Percentiles rank a stretch among this genome's conserved stretches.
phyloP scores from a whole-genome alignment of 176 grass and related monocot species.

The Thalia dealbata region DNA sequence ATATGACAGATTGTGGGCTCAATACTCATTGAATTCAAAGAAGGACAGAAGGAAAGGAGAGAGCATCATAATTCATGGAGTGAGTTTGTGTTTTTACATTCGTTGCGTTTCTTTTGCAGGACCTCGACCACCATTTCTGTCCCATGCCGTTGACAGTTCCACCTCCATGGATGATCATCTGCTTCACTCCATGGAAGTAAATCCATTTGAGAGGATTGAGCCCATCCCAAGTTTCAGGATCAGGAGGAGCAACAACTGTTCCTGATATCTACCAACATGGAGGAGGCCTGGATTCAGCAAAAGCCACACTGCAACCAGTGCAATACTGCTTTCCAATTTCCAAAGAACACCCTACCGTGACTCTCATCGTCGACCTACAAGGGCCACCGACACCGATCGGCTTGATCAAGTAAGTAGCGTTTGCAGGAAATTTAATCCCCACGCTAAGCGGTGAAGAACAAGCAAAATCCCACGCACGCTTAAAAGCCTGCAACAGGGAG shows the following conservation, averaged over 20 bases:
- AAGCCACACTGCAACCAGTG: not conserved
- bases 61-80: not conserved
- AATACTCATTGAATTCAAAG: too few relatives aligned
- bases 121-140: constrained; percentile 63
- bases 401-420: constrained; percentile 44
- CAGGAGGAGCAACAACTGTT: constrained; percentile 43
- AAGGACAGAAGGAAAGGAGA: too few relatives aligned
- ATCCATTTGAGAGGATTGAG: constrained; percentile 51
- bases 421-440: constrained; percentile 39
- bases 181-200: constrained; percentile 46
- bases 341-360: constrained; percentile 34
- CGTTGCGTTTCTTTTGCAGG: constrained; percentile 60
- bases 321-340: not conserved
- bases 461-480: constrained; percentile 48
- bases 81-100: constrained; percentile 12
- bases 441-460: constrained; percentile 30
- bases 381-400: constrained; percentile 47
- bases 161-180: constrained; percentile 43
- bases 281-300: not conserved
- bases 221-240: constrained; percentile 42
- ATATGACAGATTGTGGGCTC: too few relatives aligned
- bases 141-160: constrained; percentile 74
- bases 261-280: constrained; percentile 27
- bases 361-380: constrained; percentile 52
- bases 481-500: constrained; percentile 36